Percentiles rank a stretch among this genome's conserved stretches.
phyloP scores from a whole-genome alignment of 345 rosid species.

The Dipteronia dyeriana region DNA sequence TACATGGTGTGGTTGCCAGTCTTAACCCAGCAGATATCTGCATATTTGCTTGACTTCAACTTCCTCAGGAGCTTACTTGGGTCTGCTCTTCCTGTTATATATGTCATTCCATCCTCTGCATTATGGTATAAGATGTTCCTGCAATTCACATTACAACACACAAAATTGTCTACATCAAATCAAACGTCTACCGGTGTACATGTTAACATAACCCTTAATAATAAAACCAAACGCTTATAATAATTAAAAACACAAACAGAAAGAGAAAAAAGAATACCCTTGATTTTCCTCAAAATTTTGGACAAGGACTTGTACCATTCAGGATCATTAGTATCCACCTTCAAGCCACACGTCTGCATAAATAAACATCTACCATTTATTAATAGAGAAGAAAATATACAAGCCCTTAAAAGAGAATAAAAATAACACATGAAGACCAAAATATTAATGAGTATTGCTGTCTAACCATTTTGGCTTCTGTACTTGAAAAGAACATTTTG shows the following conservation, averaged over 20 bases:
- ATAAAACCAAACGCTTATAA: background rate
- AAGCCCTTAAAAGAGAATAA: background rate
- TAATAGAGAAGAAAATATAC: background rate
- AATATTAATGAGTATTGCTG: background rate
- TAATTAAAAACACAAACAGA: background rate
- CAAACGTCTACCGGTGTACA: too few species aligned
- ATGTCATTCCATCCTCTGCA: conserved; percentile 20
- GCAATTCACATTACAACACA: background rate
- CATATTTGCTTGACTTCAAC: conserved; percentile 23
- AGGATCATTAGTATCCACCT: conserved; percentile 22
- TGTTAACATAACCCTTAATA: too few species aligned
- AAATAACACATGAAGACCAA: background rate
- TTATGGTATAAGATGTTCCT: conserved; percentile 27
- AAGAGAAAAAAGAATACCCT: conserved; percentile 15
- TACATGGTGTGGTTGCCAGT: conserved; percentile 17
- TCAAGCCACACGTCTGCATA: conserved; percentile 18
- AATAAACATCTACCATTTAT: too few species aligned
- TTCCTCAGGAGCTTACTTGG: conserved; percentile 12
- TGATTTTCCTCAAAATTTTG: conserved; percentile 23
- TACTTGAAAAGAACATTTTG: conserved; percentile 17
- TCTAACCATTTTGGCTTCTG: background rate
- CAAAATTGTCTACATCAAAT: too few species aligned
- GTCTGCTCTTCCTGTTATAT: conserved; percentile 13
- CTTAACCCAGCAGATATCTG: conserved; percentile 24
- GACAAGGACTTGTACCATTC: conserved; percentile 14